phyloP scores from a whole-genome alignment of 768 basidiomycete species.

The Nevesoporus exiguus region DNA sequence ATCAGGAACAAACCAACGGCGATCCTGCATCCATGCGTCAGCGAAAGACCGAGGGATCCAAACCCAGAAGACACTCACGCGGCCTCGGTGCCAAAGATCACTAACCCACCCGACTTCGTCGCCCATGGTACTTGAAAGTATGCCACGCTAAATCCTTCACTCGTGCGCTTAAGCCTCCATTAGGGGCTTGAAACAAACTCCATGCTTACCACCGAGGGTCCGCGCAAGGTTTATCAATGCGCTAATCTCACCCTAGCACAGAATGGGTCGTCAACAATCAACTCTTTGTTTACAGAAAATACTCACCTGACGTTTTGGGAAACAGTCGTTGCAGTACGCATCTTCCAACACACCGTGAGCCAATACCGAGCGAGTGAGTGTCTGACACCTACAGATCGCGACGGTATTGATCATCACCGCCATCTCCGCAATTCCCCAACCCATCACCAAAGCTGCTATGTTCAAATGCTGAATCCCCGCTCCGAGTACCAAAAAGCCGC shows the following conservation, averaged over 20 bases:
- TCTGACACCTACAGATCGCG: conserved; percentile 32
- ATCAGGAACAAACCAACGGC: conserved; percentile 34
- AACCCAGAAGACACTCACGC: conserved; percentile 22
- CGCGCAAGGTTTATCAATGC: conserved; percentile 43
- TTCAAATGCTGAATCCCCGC: conserved; percentile 34
- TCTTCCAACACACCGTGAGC: conserved; percentile 18
- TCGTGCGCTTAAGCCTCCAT: background rate
- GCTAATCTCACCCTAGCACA: conserved; percentile 38
- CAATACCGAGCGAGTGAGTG: background rate
- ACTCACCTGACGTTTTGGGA: conserved; percentile 32
- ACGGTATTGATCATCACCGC: conserved; percentile 40
- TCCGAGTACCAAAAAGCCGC: conserved; percentile 42
- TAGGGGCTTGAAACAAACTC: background rate
- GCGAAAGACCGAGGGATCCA: background rate
- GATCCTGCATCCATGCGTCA: conserved; percentile 21
- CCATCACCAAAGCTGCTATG: conserved; percentile 34
- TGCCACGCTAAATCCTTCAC: conserved; percentile 35
- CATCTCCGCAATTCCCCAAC: conserved; percentile 42
- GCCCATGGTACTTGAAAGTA: conserved; percentile 43
- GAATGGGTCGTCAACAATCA: background rate
- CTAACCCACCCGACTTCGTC: conserved; percentile 31
- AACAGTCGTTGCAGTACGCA: conserved; percentile 39
- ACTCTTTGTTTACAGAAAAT: background rate
- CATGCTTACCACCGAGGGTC: conserved; percentile 27
- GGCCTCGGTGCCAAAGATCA: conserved; percentile 38